Evolutionary conservation across 768 basidiomycete species (phyloP).

Genomic region (Tylopilus sp.): DNA sequence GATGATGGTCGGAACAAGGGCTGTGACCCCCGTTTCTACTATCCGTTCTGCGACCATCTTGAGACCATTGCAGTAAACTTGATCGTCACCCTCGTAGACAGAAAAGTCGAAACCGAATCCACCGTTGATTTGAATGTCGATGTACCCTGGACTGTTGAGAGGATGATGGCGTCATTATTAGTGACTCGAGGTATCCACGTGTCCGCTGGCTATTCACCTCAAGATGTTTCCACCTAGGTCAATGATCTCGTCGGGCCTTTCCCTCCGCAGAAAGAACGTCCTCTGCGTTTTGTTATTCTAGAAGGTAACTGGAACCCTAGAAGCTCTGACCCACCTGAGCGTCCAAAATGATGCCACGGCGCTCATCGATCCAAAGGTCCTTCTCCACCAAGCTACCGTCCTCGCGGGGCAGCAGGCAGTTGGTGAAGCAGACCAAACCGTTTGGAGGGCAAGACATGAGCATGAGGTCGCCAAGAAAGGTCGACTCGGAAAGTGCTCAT

Average conservation of each 20-base stretch:
- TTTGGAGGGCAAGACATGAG: slow-evolving; percentile 38
- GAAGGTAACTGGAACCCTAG: background rate
- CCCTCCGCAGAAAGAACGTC: slow-evolving; percentile 61
- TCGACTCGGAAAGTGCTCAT: background rate
- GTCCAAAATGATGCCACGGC: slow-evolving; percentile 69
- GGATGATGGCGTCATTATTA: slow-evolving; percentile 6
- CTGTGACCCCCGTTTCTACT: slow-evolving; percentile 84
- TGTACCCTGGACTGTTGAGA: slow-evolving; percentile 65
- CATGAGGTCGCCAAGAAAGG: slow-evolving; percentile 6
- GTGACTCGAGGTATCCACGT: background rate
- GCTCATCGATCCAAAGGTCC: slow-evolving; percentile 81
- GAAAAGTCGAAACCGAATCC: slow-evolving; percentile 89
- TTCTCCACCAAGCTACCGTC: slow-evolving; percentile 72
- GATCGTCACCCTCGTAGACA: slow-evolving; percentile 69
- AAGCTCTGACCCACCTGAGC: slow-evolving; percentile 50
- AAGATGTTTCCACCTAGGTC: slow-evolving; percentile 77
- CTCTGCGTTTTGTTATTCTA: slow-evolving; percentile 37
- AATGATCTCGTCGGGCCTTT: slow-evolving; percentile 60
- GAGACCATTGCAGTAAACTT: slow-evolving; percentile 64
- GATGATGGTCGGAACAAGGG: slow-evolving; percentile 67
- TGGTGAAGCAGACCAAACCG: slow-evolving; percentile 81
- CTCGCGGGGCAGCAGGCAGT: slow-evolving; percentile 76
- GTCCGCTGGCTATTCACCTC: slow-evolving; percentile 40
- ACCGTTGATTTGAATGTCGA: slow-evolving; percentile 90
- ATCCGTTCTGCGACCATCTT: slow-evolving; percentile 71